A percentile compares a stretch with the other conserved stretches of the same genome.
phyloP scores from a whole-genome alignment of 805 yeast genomes.

The Pichia sporocuriosa region DNA sequence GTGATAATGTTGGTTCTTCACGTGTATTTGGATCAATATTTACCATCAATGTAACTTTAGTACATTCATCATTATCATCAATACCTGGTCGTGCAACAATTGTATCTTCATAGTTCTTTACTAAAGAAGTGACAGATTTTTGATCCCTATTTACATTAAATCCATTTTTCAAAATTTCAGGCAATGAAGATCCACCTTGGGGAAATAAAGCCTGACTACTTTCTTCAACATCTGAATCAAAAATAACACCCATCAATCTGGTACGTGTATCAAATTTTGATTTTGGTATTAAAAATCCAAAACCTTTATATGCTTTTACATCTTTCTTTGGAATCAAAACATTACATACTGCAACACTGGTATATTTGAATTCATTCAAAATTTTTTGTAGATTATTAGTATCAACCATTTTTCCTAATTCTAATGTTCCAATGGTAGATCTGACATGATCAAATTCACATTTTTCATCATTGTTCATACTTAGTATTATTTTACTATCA shows the following conservation, averaged over 20 bases:
- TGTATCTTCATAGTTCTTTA: conserved; percentile 10
- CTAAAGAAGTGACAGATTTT: no score
- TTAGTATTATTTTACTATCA: conserved; percentile 15
- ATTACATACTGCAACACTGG: conserved; percentile 60
- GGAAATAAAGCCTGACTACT: conserved; percentile 31
- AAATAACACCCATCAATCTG: conserved; percentile 75
- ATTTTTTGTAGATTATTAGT: conserved; percentile 10
- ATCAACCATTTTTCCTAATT: conserved; percentile 31
- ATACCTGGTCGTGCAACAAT: conserved; percentile 15
- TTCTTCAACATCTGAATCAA: conserved; percentile 78
- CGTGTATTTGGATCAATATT: conserved; percentile 36
- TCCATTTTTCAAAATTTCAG: conserved; percentile 8
- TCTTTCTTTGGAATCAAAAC: conserved; percentile 45
- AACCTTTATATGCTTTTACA: conserved; percentile 48
- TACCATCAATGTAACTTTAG: conserved; percentile 81
- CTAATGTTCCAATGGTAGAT: conserved; percentile 46
- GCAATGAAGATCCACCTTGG: conserved; percentile 12
- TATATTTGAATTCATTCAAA: conserved; percentile 30
- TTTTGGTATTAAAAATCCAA: conserved; percentile 83
- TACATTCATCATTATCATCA: conserved; percentile 33
- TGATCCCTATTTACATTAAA: neutral
- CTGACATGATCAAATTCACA: conserved; percentile 48
- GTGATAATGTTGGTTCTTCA: conserved; percentile 20
- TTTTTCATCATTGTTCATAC: conserved; percentile 12
- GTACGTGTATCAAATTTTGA: conserved; percentile 33